Evolutionary conservation across 495 filamentous ascomycete genomes (phyloP).

Genomic region (Jackrogersella minutella): DNA sequence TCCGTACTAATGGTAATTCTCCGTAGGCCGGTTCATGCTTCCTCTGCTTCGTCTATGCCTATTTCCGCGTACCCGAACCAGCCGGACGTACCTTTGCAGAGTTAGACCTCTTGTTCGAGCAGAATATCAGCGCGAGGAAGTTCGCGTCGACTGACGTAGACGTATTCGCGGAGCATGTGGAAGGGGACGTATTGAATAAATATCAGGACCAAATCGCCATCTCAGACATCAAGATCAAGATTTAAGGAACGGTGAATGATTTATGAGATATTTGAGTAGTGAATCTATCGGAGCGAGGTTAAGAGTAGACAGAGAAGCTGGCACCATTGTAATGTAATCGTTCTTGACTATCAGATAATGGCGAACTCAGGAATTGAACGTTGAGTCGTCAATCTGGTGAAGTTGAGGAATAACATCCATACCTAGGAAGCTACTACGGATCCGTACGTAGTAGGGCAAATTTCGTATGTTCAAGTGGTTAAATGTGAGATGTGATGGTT

Average conservation of each 20-base stretch:
- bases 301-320: no score
- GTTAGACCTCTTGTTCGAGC: conserved; percentile 76
- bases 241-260: neutral
- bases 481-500: no score
- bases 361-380: neutral
- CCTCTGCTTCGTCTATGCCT: conserved; percentile 75
- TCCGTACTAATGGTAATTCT: neutral
- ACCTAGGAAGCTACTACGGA: no score
- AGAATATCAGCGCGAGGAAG: conserved; percentile 69
- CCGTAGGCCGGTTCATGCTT: conserved; percentile 69
- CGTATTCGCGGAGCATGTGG: conserved; percentile 70
- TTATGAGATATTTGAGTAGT: neutral
- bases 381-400: no score
- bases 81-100: conserved; percentile 75
- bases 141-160: conserved; percentile 71
- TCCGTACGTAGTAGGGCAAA: no score
- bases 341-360: neutral
- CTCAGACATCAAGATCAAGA: conserved; percentile 26
- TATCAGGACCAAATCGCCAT: conserved; percentile 51
- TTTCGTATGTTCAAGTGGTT: no score
- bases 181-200: conserved; percentile 57
- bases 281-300: no score
- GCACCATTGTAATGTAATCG: no score
- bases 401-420: no score
- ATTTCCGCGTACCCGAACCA: conserved; percentile 79